phyloP scores from a whole-genome alignment of 352 stramenopile species.

The Globisporangium megalacanthum region DNA sequence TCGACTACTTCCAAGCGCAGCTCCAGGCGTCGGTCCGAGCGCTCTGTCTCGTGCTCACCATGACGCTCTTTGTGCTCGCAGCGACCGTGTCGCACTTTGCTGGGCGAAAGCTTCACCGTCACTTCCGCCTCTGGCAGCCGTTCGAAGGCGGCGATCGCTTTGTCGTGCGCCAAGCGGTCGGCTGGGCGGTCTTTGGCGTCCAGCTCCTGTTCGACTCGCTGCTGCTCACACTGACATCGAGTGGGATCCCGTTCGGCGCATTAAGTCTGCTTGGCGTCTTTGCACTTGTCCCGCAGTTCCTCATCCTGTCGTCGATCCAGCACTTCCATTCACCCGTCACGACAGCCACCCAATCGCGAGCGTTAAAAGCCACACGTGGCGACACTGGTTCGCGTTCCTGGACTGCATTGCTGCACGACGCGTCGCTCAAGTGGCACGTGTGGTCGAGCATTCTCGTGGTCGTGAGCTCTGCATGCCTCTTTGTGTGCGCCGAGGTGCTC shows the following conservation, averaged over 20 bases:
- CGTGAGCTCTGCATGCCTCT: constrained; percentile 23
- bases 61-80: constrained; percentile 22
- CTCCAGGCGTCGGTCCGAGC: constrained; percentile 10
- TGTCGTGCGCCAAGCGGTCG: constrained; percentile 44
- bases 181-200: constrained; percentile 45
- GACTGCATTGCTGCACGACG: constrained; percentile 15
- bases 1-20: constrained; percentile 29
- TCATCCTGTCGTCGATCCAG: constrained; percentile 33
- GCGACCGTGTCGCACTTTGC: constrained; percentile 27
- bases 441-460: constrained; percentile 25
- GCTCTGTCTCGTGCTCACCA: constrained; percentile 21
- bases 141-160: constrained; percentile 43
- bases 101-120: constrained; percentile 18
- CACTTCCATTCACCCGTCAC: constrained; percentile 17
- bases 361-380: background rate
- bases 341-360: no score
- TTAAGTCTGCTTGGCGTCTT: constrained; percentile 29
- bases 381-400: constrained; percentile 5
- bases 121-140: constrained; percentile 37
- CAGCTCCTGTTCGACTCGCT: constrained; percentile 48
- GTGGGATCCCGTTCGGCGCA: constrained; percentile 20
- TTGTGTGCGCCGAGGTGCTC: constrained; percentile 26
- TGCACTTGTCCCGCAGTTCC: constrained; percentile 25
- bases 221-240: constrained; percentile 22
- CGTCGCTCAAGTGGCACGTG: constrained; percentile 23